These are phyloP conservation scores for Paracamarosporium sp. DNA, from an alignment of 2,329 filamentous ascomycete genomes.

Conservation along the genomic window DNA sequence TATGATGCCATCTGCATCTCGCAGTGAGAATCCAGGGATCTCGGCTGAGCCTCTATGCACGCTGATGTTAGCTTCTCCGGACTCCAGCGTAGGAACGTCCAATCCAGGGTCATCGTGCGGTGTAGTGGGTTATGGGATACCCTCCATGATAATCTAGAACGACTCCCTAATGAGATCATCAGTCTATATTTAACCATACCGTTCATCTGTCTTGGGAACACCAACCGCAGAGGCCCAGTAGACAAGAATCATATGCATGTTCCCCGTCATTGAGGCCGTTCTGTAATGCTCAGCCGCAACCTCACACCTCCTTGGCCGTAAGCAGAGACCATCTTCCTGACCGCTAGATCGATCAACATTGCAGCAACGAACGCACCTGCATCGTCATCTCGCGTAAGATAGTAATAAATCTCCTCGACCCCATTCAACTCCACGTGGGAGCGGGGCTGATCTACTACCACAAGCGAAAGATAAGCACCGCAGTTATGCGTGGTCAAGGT, in stretches of 20 bases:
- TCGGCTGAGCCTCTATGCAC: constrained; percentile 3
- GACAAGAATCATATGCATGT: too few relatives aligned
- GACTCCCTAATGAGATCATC: too few relatives aligned
- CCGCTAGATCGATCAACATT: background rate
- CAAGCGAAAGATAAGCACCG: background rate
- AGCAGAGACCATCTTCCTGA: background rate
- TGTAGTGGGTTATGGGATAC: background rate
- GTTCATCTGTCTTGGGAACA: too few relatives aligned
- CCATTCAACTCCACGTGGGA: constrained; percentile 7
- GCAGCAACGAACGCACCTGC: background rate
- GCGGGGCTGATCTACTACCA: background rate
- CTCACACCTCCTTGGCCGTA: background rate
- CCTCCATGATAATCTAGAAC: too few relatives aligned
- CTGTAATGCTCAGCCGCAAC: too few relatives aligned
- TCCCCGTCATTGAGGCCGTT: too few relatives aligned
- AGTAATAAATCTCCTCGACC: constrained; percentile 1
- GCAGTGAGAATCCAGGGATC: background rate
- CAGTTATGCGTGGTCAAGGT: background rate
- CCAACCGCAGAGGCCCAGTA: too few relatives aligned
- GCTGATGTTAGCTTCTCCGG: background rate
- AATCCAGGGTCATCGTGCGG: background rate
- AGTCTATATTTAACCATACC: too few relatives aligned
- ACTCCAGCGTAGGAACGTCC: background rate
- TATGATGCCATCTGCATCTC: too few relatives aligned
- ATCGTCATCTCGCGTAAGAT: background rate